Evolutionary conservation across 331 rosid species (phyloP).

Genomic region (Prunus yedoensis): DNA sequence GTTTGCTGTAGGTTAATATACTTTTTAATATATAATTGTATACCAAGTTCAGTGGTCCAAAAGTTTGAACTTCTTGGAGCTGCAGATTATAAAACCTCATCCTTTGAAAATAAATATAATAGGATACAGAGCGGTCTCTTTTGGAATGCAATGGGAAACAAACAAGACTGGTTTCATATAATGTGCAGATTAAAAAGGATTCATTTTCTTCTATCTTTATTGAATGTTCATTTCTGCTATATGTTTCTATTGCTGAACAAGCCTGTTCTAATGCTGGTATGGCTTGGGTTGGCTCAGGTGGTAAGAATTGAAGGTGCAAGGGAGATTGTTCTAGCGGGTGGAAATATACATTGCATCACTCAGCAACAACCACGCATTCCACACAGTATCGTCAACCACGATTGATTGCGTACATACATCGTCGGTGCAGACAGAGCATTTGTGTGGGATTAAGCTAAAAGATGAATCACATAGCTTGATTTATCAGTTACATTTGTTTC

Average conservation of each 20-base stretch:
- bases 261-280: not conserved
- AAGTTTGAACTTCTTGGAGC: not conserved
- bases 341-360: conserved; percentile 53
- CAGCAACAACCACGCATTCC: conserved; percentile 41
- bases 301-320: conserved; percentile 52
- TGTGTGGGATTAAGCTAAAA: not conserved
- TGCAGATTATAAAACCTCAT: not conserved
- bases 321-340: conserved; percentile 52
- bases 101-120: not conserved
- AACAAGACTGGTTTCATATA: not conserved
- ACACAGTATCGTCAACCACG: not conserved
- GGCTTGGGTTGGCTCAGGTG: conserved; percentile 28
- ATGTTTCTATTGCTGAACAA: not conserved
- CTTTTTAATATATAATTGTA: not conserved
- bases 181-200: not conserved
- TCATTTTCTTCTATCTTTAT: not conserved
- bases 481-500: not conserved
- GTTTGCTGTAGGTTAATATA: no score
- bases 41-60: not conserved
- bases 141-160: not conserved
- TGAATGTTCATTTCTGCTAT: not conserved
- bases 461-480: not conserved
- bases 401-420: not conserved
- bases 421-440: not conserved
- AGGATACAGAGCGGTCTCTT: not conserved